Base-by-base conservation (phyloP, 257 asterid genomes). In the Nicotiana tabacum region DNA sequence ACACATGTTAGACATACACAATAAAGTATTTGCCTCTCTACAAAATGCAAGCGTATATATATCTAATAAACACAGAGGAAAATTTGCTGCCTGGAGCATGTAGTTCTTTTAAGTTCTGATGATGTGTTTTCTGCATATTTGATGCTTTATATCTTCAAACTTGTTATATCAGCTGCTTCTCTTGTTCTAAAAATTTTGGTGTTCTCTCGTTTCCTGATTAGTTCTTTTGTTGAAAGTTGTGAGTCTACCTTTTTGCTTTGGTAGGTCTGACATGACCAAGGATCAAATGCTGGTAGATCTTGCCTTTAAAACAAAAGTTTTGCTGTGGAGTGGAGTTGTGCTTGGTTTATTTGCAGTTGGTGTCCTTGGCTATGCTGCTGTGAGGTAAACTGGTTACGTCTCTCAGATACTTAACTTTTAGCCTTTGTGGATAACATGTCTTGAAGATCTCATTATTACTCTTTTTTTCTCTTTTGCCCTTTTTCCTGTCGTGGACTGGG, bases 201-300 rank as follows among this genome's bases (percentile, higher is more conserved):
- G 9, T 60, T 83, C 43, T 65, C 51, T 85, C 27, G 24, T 74
- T 74, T 48, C 61, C 2, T 15, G 24, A 13, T 48, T 24, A 27
- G 51, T 70, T 81, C 74, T 68, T 86, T 77, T 77, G 37, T 57
- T 79, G 80, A 9, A 82, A 68, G 60, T 68, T 77, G 78, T 86
- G 81, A 88, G 46, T 56, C 79, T 74, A 64, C 64, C 77, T 10
- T 55, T 77, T 81, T 85, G 66, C 85, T 78, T 77, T 61, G 88
- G 84, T 82, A 96, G 99, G 90, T 91, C 95, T 83, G 89, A 87
- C 84, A 72, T 90, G 91, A 90, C 88, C 9, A 94, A 93, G 92
- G 95, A 91, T 88, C 92, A 96, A 86, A 89, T 96, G 64, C 29
- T 96, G 67, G 89, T 86, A n/a, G 92, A 93, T 82, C 97, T 96